Evolutionary conservation across 2,329 filamentous ascomycete species (phyloP).

Genomic region (Parascedosporium putredinis): DNA sequence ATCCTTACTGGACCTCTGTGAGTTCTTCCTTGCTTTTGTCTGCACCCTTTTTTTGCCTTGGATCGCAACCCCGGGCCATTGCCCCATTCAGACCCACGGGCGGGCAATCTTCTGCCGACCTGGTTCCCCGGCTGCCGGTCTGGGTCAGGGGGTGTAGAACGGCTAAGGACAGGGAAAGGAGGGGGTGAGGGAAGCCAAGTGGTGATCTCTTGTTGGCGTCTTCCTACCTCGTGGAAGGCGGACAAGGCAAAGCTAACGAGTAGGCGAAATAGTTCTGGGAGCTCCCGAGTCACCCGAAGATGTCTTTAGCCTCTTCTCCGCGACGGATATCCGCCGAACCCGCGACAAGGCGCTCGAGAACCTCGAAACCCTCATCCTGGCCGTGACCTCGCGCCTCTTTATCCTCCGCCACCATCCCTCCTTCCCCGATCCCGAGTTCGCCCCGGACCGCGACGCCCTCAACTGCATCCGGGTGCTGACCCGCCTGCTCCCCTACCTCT

Average conservation of each 20-base stretch:
- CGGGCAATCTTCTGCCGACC: too few species aligned
- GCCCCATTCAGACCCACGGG: background rate
- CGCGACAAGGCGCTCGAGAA: conserved; percentile 79
- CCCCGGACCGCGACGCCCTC: conserved; percentile 76
- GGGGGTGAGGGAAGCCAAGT: too few species aligned
- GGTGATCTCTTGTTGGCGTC: too few species aligned
- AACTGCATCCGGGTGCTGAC: conserved; percentile 93
- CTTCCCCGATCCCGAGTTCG: conserved; percentile 77
- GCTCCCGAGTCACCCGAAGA: conserved; percentile 93
- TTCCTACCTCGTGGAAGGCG: too few species aligned
- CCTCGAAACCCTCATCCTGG: conserved; percentile 77
- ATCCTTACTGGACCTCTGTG: conserved; percentile 88
- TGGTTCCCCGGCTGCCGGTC: too few species aligned
- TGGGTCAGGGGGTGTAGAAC: too few species aligned
- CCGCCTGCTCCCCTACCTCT: conserved; percentile 78
- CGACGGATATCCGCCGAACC: conserved; percentile 77
- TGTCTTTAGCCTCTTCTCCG: conserved; percentile 90
- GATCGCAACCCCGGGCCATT: too few species aligned
- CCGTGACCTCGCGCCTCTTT: conserved; percentile 72
- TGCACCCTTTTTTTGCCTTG: background rate
- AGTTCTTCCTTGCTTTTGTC: conserved; percentile 22
- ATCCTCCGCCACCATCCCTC: conserved; percentile 78
- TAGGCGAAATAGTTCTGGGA: conserved; percentile 70
- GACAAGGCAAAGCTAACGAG: background rate
- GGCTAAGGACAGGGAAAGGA: too few species aligned